phyloP scores from a whole-genome alignment of 208 protist genomes.

The Acanthamoeba rhysodes region DNA sequence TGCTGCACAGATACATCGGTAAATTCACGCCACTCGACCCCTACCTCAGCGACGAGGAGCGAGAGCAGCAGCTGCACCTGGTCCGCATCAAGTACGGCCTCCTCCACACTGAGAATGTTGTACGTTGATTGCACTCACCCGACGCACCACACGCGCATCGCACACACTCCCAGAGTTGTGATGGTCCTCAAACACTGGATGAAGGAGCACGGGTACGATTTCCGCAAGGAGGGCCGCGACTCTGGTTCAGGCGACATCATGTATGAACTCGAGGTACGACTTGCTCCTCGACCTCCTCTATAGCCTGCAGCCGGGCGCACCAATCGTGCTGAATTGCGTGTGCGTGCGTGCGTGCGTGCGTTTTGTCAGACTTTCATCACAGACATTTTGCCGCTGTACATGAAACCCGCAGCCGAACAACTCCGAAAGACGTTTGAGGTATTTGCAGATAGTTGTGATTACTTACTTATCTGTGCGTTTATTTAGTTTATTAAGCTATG shows the following conservation, averaged over 20 bases:
- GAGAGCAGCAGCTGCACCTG: slow-evolving; percentile 43
- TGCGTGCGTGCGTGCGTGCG: neutral
- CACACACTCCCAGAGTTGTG: neutral
- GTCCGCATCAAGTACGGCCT: slow-evolving; percentile 31
- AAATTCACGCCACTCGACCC: neutral
- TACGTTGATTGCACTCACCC: neutral
- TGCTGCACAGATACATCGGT: slow-evolving; percentile 7
- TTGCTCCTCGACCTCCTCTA: neutral
- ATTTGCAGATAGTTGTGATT: neutral
- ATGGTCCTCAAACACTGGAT: slow-evolving; percentile 66
- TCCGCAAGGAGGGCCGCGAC: slow-evolving; percentile 50
- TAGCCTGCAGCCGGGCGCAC: too few relatives aligned
- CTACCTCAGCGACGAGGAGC: neutral
- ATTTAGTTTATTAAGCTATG: neutral
- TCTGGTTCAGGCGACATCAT: slow-evolving; percentile 6
- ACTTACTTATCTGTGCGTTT: too few relatives aligned
- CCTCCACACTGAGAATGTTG: too few relatives aligned
- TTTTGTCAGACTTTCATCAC: slow-evolving; percentile 29
- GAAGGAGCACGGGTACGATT: slow-evolving; percentile 41
- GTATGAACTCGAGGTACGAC: slow-evolving; percentile 22
- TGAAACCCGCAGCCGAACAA: slow-evolving; percentile 52
- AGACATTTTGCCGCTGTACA: slow-evolving; percentile 43
- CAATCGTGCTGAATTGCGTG: neutral
- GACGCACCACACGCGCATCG: neutral
- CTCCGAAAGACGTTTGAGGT: slow-evolving; percentile 19